These are phyloP conservation scores for Botryosphaeria dothidea DNA, from an alignment of 2,329 filamentous ascomycete species.

Conservation along the genomic window DNA sequence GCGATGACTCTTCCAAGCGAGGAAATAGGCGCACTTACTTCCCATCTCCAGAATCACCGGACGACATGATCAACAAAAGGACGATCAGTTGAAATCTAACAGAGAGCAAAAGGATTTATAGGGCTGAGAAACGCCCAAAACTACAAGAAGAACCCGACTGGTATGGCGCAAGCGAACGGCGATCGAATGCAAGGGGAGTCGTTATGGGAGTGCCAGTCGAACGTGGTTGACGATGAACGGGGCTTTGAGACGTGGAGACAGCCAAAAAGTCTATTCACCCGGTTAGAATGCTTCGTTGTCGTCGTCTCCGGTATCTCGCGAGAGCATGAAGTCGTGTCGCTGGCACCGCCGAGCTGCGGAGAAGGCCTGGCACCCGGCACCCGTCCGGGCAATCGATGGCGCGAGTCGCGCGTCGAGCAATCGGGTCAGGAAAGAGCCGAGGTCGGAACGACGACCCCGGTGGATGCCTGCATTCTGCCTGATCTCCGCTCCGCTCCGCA, in stretches of 20 bases:
- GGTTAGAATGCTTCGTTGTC: background rate
- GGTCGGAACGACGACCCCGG: background rate
- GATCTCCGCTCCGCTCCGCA: background rate
- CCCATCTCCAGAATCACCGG: background rate
- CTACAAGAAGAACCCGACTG: background rate
- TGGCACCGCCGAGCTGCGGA: constrained; percentile 1
- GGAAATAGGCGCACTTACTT: background rate
- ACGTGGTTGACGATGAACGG: background rate
- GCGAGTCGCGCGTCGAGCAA: background rate
- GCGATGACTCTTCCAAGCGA: background rate
- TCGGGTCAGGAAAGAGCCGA: background rate
- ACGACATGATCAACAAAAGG: background rate
- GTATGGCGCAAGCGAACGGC: background rate
- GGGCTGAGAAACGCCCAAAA: background rate
- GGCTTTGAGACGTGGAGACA: background rate
- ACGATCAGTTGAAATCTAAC: no score
- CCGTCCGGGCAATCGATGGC: background rate
- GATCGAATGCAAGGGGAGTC: no score
- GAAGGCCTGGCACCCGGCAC: background rate
- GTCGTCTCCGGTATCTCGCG: background rate
- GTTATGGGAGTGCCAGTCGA: background rate
- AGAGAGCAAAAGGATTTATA: background rate
- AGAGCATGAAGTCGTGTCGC: background rate
- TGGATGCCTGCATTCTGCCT: background rate
- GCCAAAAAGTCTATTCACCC: background rate